Evolutionary conservation across 2,329 filamentous ascomycete species (phyloP).

Genomic region (Trichoderma sp.): DNA sequence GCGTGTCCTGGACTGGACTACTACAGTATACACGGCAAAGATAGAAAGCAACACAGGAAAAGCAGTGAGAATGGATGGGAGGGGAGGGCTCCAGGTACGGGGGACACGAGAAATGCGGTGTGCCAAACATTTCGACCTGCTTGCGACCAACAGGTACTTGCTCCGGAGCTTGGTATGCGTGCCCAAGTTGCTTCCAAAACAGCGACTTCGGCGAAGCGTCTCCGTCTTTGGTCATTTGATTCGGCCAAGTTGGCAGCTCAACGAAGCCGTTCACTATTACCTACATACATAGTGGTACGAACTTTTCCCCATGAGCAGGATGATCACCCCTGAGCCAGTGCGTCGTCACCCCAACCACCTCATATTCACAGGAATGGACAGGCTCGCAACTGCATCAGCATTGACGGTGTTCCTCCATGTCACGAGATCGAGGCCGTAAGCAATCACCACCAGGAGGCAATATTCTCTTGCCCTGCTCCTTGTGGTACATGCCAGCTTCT

Average conservation of each 20-base stretch:
- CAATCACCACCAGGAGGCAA: background rate
- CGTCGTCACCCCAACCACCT: background rate
- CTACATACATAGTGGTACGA: too few relatives aligned
- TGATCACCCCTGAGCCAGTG: conserved; percentile 10
- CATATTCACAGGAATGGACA: background rate
- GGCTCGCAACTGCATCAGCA: background rate
- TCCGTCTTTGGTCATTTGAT: background rate
- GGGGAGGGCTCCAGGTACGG: background rate
- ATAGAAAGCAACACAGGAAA: background rate
- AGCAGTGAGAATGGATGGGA: background rate
- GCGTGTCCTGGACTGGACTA: background rate
- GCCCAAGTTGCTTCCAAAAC: background rate
- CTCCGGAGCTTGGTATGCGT: background rate
- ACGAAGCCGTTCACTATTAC: background rate
- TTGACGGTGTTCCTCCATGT: background rate
- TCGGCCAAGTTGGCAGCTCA: background rate
- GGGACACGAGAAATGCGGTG: conserved; percentile 8
- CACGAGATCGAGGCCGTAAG: background rate
- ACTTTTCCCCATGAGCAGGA: background rate
- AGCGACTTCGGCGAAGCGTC: conserved; percentile 1
- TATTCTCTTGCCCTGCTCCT: background rate
- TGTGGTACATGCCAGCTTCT: background rate
- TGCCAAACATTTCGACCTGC: conserved; percentile 7
- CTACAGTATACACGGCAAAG: background rate
- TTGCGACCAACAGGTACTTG: background rate